Conservation (phyloP, 768 basidiomycete genomes). For the Udeniomyces megalosporus region DNA sequence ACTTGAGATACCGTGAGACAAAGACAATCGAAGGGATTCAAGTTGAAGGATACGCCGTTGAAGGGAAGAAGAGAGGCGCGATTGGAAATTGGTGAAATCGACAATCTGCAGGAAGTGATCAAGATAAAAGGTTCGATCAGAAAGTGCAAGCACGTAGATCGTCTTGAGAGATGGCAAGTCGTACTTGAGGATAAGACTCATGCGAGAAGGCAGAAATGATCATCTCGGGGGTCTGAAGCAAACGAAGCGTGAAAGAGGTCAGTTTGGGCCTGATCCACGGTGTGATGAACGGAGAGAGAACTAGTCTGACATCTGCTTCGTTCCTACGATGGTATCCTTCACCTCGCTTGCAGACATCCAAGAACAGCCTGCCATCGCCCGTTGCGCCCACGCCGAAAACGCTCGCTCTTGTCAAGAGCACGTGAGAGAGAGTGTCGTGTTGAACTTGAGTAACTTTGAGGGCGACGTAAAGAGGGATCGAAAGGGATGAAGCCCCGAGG, state of each 20-base stretch:
- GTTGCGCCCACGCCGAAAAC: conserved; percentile 35
- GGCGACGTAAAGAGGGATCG: conserved; percentile 60
- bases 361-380: background rate
- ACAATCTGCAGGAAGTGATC: conserved; percentile 41
- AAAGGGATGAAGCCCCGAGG: conserved; percentile 54
- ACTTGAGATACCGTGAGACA: conserved; percentile 53
- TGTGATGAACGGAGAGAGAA: background rate
- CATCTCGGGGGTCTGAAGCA: conserved; percentile 53
- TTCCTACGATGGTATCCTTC: background rate
- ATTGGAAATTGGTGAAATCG: conserved; percentile 68
- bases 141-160: background rate
- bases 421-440: conserved; percentile 74
- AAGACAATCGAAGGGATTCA: conserved; percentile 70
- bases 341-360: background rate
- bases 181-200: conserved; percentile 71
- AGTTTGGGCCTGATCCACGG: background rate
- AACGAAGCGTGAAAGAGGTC: background rate
- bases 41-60: conserved; percentile 67
- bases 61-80: conserved; percentile 63
- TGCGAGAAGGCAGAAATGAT: conserved; percentile 57
- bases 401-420: conserved; percentile 56
- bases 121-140: background rate
- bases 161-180: background rate
- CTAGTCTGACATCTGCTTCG: background rate
- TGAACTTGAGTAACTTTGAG: conserved; percentile 74